A percentile compares a stretch with the other conserved stretches of the same genome.
Evolutionary conservation across 2,329 filamentous ascomycete genomes (phyloP).

Genomic region (Monosporascus ibericus): DNA sequence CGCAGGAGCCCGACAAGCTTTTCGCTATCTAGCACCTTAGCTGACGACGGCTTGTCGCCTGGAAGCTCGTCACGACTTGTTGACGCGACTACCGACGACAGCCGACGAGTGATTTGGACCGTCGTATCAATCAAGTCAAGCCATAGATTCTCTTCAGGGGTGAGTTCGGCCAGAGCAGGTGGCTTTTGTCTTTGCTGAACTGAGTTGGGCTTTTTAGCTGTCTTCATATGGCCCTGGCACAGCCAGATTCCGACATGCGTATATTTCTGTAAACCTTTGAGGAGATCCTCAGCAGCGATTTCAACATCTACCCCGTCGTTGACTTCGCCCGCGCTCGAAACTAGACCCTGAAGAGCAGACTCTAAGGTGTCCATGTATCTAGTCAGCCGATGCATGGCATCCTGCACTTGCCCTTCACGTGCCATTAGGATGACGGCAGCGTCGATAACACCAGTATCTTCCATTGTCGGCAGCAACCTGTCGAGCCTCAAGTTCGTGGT

Average conservation of each 20-base stretch:
- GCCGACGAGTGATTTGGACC: slow-evolving; percentile 57
- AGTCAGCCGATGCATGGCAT: slow-evolving; percentile 81
- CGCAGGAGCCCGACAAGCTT: slow-evolving; percentile 65
- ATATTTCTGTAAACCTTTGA: slow-evolving; percentile 80
- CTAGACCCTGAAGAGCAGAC: slow-evolving; percentile 67
- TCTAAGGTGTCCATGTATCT: slow-evolving; percentile 75
- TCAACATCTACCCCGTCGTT: slow-evolving; percentile 48
- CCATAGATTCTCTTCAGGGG: slow-evolving; percentile 52
- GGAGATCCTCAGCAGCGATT: slow-evolving; percentile 64
- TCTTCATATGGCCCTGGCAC: slow-evolving; percentile 77
- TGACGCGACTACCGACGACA: slow-evolving; percentile 48
- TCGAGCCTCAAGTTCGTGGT: slow-evolving; percentile 74
- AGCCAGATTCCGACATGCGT: slow-evolving; percentile 92
- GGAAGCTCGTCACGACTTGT: slow-evolving; percentile 12
- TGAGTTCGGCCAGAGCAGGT: slow-evolving; percentile 36
- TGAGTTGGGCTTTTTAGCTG: slow-evolving; percentile 37
- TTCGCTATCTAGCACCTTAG: slow-evolving; percentile 42
- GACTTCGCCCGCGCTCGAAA: slow-evolving; percentile 54
- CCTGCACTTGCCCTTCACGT: slow-evolving; percentile 73
- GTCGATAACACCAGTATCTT: slow-evolving; percentile 83
- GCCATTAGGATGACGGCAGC: slow-evolving; percentile 88
- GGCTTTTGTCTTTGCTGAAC: slow-evolving; percentile 47
- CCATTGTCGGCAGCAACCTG: slow-evolving; percentile 77
- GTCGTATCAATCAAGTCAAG: slow-evolving; percentile 54
- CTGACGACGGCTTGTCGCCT: slow-evolving; percentile 13